These are phyloP conservation scores for Dendrobium nobile DNA, from an alignment of 106 monocot genomes.

Conservation along the genomic window DNA sequence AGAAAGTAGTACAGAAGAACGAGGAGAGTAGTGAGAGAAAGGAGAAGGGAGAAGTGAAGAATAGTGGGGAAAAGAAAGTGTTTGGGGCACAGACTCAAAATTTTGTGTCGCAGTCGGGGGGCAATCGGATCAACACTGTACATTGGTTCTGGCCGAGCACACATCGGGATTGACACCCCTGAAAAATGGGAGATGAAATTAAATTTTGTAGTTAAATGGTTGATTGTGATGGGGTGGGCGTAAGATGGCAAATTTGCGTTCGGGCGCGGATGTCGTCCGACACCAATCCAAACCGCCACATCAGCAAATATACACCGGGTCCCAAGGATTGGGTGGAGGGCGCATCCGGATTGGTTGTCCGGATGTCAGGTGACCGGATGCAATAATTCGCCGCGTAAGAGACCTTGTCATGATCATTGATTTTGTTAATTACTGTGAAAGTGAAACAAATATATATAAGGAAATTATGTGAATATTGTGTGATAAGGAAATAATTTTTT, in stretches of 20 bases:
- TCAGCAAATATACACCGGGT: no score
- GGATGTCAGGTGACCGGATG: no score
- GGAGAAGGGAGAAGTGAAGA: background rate
- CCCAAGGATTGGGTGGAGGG: no score
- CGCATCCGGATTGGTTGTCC: no score
- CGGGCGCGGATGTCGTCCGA: no score
- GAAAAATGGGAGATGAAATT: background rate
- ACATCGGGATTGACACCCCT: background rate
- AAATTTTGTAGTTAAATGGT: background rate
- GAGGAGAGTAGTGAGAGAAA: background rate
- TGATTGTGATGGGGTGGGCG: background rate
- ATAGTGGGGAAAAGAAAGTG: background rate
- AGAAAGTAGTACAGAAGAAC: background rate
- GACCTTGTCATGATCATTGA: background rate
- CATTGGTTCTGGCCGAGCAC: background rate
- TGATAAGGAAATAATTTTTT: no score
- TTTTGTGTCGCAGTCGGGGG: background rate
- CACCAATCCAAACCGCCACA: no score
- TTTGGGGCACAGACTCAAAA: slow-evolving; percentile 4
- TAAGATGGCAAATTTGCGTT: no score
- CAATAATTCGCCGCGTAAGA: no score
- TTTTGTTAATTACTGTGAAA: no score
- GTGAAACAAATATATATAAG: no score
- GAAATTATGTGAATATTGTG: no score
- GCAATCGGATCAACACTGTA: background rate